Evolutionary conservation across 495 filamentous ascomycete genomes (phyloP).

Genomic region (Lasiosphaeriaceae sp.): DNA sequence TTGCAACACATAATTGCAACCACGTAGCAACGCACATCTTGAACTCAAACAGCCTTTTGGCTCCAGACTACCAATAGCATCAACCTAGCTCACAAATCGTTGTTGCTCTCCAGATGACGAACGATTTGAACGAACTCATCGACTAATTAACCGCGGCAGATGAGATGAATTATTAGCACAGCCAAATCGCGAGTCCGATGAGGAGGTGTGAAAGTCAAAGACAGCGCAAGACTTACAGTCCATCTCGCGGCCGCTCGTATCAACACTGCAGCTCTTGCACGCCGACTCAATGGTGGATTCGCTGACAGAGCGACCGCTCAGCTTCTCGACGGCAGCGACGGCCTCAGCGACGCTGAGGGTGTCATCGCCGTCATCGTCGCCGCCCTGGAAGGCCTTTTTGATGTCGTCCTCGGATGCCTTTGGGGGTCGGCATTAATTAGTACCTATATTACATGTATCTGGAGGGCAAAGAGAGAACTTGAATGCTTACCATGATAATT

Average conservation of each 20-base stretch:
- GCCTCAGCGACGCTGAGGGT: conserved; percentile 16
- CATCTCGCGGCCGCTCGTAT: conserved; percentile 12
- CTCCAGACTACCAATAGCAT: no score
- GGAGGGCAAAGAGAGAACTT: no score
- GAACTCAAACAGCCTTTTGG: no score
- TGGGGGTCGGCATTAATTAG: not conserved
- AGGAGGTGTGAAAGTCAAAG: not conserved
- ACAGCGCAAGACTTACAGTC: conserved; percentile 9
- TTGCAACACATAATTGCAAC: no score
- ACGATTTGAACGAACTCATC: conserved; percentile 12
- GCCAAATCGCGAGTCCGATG: not conserved
- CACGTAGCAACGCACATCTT: no score
- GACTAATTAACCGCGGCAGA: not conserved
- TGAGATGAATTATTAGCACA: not conserved
- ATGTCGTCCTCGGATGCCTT: conserved; percentile 15
- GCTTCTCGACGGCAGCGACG: conserved; percentile 11
- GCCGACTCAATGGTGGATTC: conserved; percentile 6
- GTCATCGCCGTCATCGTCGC: conserved; percentile 18
- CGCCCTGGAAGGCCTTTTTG: conserved; percentile 13
- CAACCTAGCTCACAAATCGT: not conserved
- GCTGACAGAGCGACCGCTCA: conserved; percentile 10
- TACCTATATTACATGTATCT: no score
- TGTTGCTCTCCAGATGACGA: conserved; percentile 2
- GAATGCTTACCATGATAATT: no score
- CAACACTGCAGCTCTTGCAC: conserved; percentile 10